Conservation (phyloP, 2,329 filamentous ascomycete species). For the Diatrype stigma region DNA sequence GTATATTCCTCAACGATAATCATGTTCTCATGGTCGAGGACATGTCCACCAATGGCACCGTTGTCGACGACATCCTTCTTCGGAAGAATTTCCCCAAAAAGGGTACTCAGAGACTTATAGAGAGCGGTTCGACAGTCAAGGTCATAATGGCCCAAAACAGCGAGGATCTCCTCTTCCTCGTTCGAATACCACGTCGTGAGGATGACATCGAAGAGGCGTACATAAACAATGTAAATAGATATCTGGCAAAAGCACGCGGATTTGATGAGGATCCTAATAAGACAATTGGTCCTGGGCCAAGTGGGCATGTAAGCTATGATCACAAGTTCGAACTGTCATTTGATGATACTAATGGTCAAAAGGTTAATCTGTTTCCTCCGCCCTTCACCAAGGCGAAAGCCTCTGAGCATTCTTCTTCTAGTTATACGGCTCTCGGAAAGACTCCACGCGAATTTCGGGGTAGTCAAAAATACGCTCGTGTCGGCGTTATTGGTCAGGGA, state of each 20-base stretch:
- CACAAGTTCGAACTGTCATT: neutral
- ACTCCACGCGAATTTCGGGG: constrained; percentile 72
- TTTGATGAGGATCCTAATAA: constrained; percentile 31
- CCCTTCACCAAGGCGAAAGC: constrained; percentile 10
- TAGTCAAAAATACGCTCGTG: constrained; percentile 77
- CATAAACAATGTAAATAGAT: constrained; percentile 62
- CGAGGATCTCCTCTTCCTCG: constrained; percentile 72
- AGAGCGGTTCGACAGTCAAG: constrained; percentile 68
- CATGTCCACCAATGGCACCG: constrained; percentile 90
- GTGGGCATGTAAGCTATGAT: constrained; percentile 39
- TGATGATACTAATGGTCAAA: constrained; percentile 9
- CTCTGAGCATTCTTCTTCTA: constrained; percentile 5
- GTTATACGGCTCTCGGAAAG: constrained; percentile 26
- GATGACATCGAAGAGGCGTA: constrained; percentile 63
- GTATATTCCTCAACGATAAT: constrained; percentile 84
- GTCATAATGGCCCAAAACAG: constrained; percentile 53
- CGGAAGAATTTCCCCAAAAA: constrained; percentile 53
- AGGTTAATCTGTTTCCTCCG: constrained; percentile 28
- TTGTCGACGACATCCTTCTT: constrained; percentile 72
- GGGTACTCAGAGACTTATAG: constrained; percentile 48
- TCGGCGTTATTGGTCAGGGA: constrained; percentile 79
- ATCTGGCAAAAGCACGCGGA: constrained; percentile 45
- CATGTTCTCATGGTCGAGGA: constrained; percentile 90
- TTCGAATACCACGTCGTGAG: constrained; percentile 75
- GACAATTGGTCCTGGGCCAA: constrained; percentile 44